Conservation (phyloP, 305 asterid species). For the Rubia balearica region DNA sequence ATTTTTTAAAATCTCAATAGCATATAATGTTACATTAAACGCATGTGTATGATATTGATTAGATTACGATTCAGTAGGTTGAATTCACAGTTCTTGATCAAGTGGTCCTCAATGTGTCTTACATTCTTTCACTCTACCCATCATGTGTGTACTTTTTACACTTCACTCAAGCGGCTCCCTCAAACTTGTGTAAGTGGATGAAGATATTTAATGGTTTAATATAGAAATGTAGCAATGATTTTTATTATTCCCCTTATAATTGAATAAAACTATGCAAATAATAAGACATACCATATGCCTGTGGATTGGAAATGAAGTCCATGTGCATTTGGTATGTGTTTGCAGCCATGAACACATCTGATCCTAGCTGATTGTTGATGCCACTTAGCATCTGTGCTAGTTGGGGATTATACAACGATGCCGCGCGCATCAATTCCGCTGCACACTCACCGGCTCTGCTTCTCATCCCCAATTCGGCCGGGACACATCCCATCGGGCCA, state of each 20-base stretch:
- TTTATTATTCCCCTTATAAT: not conserved
- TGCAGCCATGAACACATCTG: slow-evolving; percentile 31
- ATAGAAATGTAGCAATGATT: not conserved
- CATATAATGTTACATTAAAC: too few relatives aligned
- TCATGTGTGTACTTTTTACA: not conserved
- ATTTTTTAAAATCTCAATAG: too few relatives aligned
- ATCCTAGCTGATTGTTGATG: slow-evolving; percentile 24
- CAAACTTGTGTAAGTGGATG: not conserved
- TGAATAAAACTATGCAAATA: not conserved
- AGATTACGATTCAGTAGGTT: too few relatives aligned
- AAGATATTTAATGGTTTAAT: not conserved
- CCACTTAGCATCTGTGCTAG: slow-evolving; percentile 19
- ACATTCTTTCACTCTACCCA: slow-evolving; percentile 2
- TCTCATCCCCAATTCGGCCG: slow-evolving; percentile 29
- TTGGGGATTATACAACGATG: slow-evolving; percentile 25
- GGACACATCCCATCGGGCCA: slow-evolving; percentile 40
- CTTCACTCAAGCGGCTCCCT: not conserved
- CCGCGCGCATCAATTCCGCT: slow-evolving; percentile 25
- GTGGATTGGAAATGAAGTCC: slow-evolving; percentile 31
- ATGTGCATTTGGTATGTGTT: slow-evolving; percentile 25
- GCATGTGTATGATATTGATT: too few relatives aligned
- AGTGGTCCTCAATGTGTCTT: slow-evolving; percentile 1
- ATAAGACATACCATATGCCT: slow-evolving; percentile 23
- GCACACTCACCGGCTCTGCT: slow-evolving; percentile 31
- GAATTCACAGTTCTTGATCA: not conserved